phyloP scores from a whole-genome alignment of 2,329 filamentous ascomycete genomes.

The Calonectria hongkongensis region DNA sequence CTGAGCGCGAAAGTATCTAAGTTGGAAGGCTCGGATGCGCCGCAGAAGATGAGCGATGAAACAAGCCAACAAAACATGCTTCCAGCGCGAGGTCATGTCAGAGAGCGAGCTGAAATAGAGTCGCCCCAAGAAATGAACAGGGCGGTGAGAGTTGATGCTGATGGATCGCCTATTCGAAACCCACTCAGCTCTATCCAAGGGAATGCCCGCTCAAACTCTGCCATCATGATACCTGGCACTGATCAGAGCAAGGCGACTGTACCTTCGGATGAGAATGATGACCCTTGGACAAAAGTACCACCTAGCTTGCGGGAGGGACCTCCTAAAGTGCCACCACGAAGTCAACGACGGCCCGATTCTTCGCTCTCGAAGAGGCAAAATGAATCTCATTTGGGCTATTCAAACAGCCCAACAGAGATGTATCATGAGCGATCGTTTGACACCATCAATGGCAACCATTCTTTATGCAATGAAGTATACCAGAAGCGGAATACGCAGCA shows the following conservation, averaged over 20 bases:
- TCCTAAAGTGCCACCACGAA: slow-evolving; percentile 46
- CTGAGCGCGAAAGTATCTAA: slow-evolving; percentile 71
- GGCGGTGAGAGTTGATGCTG: background rate
- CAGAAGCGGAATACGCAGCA: slow-evolving; percentile 49
- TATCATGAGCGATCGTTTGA: slow-evolving; percentile 55
- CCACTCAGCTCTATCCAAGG: slow-evolving; percentile 43
- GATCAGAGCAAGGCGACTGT: background rate
- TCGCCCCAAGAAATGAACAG: slow-evolving; percentile 50
- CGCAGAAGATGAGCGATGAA: slow-evolving; percentile 37
- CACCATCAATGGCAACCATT: slow-evolving; percentile 43
- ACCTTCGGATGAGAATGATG: slow-evolving; percentile 47
- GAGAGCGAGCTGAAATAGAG: slow-evolving; percentile 71
- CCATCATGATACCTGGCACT: background rate
- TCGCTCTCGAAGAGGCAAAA: slow-evolving; percentile 50
- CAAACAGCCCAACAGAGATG: slow-evolving; percentile 21
- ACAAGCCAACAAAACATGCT: slow-evolving; percentile 31
- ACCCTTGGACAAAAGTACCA: slow-evolving; percentile 28
- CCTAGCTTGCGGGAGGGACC: background rate
- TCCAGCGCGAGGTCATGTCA: slow-evolving; percentile 63
- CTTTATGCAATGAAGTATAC: slow-evolving; percentile 45
- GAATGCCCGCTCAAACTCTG: slow-evolving; percentile 30
- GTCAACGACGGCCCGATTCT: slow-evolving; percentile 51
- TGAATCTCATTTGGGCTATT: slow-evolving; percentile 4
- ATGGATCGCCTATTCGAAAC: slow-evolving; percentile 17
- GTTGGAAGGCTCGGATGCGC: slow-evolving; percentile 59